These are phyloP conservation scores for Chaetomium strumarium DNA, from an alignment of 2,329 filamentous ascomycete genomes.

Conservation along the genomic window DNA sequence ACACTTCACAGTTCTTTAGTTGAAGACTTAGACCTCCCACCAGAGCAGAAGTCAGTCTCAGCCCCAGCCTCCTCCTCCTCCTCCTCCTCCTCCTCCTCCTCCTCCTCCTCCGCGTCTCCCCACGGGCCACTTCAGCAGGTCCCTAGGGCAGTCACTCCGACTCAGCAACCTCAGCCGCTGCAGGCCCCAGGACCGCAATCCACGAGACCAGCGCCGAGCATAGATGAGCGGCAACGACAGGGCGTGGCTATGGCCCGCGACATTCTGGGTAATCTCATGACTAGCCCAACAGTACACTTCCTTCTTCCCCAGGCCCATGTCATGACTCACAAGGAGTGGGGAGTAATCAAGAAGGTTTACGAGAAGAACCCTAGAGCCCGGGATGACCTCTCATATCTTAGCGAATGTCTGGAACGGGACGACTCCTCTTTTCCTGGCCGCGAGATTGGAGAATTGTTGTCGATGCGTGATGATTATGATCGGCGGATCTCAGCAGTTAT, in stretches of 20 bases:
- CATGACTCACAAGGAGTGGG: constrained; percentile 67
- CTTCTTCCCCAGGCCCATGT: constrained; percentile 62
- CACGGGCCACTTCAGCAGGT: constrained; percentile 32
- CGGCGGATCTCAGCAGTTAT: no score
- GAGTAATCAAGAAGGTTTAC: constrained; percentile 64
- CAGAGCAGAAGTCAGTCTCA: constrained; percentile 40
- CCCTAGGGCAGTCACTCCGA: constrained; percentile 24
- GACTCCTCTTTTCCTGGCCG: no score
- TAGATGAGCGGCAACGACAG: constrained; percentile 38
- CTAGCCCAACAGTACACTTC: constrained; percentile 61
- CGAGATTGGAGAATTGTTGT: no score
- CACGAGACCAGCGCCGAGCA: constrained; percentile 32
- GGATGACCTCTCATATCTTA: constrained; percentile 54
- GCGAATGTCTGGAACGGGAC: constrained; percentile 49
- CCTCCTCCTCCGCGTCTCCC: constrained; percentile 49
- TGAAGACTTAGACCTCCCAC: no score
- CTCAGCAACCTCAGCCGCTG: constrained; percentile 27
- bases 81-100: no score
- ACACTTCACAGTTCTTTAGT: no score
- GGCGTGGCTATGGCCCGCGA: constrained; percentile 55
- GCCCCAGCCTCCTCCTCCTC: no score
- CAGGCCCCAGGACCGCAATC: constrained; percentile 21
- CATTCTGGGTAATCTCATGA: constrained; percentile 58
- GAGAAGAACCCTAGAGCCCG: constrained; percentile 59
- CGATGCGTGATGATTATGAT: no score